These are phyloP conservation scores for Leccinum aurantiacum DNA, from an alignment of 768 basidiomycete species.

Conservation along the genomic window DNA sequence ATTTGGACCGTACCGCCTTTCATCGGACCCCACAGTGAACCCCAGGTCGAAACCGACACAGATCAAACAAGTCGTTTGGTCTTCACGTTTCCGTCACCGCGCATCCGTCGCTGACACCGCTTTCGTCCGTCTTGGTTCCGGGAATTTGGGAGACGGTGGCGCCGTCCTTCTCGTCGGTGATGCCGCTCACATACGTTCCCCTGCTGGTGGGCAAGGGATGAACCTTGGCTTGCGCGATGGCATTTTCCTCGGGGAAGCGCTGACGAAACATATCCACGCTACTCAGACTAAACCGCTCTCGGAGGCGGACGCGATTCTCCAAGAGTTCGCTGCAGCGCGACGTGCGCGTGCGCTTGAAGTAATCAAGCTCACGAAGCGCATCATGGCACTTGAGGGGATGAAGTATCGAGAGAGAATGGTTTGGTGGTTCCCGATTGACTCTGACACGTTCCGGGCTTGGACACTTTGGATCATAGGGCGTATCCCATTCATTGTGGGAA, in stretches of 20 bases:
- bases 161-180: constrained; percentile 39
- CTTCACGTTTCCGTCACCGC: constrained; percentile 46
- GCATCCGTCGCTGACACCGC: constrained; percentile 43
- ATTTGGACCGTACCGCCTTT: constrained; percentile 37
- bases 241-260: constrained; percentile 43
- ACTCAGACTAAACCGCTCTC: constrained; percentile 4
- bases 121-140: constrained; percentile 32
- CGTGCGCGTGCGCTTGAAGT: constrained; percentile 42
- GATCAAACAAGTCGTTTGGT: constrained; percentile 43
- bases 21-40: constrained; percentile 38
- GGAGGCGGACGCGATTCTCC: constrained; percentile 33
- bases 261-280: constrained; percentile 37
- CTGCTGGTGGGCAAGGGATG: constrained; percentile 58
- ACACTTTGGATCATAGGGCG: constrained; percentile 22
- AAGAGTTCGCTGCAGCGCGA: constrained; percentile 36
- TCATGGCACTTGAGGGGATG: constrained; percentile 27
- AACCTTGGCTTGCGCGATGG: constrained; percentile 56
- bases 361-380: constrained; percentile 41
- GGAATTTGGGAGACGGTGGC: constrained; percentile 12
- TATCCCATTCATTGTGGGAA: constrained; percentile 16
- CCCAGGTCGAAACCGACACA: constrained; percentile 25
- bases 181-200: constrained; percentile 54
- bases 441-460: constrained; percentile 27
- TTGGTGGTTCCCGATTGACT: constrained; percentile 30
- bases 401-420: constrained; percentile 15